phyloP scores from a whole-genome alignment of 805 yeast species.

The Soucietia sequanensis region DNA sequence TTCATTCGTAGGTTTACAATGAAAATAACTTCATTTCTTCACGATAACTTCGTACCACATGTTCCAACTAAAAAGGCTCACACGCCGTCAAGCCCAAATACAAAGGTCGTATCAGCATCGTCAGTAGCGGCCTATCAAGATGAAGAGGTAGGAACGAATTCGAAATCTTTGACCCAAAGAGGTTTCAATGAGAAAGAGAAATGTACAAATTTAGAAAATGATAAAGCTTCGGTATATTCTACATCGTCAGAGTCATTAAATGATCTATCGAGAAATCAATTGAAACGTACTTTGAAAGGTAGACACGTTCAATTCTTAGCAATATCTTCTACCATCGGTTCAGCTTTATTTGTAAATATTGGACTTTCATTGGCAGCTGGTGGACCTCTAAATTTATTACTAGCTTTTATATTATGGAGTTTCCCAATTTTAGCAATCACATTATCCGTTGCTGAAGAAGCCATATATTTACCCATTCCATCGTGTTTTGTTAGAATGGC shows the following conservation, averaged over 20 bases:
- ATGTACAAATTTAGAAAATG: constrained; percentile 3
- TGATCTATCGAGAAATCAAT: constrained; percentile 9
- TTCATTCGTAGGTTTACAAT: no score
- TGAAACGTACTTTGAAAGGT: constrained; percentile 50
- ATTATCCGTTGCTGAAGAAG: constrained; percentile 74
- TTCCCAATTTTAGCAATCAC: constrained; percentile 67
- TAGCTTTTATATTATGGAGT: constrained; percentile 69
- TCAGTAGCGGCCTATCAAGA: background rate
- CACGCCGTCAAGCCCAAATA: constrained; percentile 8
- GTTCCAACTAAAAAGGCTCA: no score
- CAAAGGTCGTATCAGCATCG: background rate
- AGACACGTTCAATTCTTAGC: constrained; percentile 79
- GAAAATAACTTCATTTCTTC: constrained; percentile 2
- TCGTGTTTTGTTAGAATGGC: constrained; percentile 78
- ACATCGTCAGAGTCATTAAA: constrained; percentile 12
- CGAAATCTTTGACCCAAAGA: no score
- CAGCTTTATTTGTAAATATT: constrained; percentile 73
- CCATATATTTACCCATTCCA: constrained; percentile 68
- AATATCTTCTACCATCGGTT: constrained; percentile 81
- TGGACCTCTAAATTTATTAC: constrained; percentile 68
- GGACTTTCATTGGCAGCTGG: constrained; percentile 63
- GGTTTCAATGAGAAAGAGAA: no score
- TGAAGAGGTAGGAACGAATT: no score
- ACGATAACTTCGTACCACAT: constrained; percentile 15
- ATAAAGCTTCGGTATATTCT: constrained; percentile 13